Evolutionary conservation across 2,329 filamentous ascomycete species (phyloP).

Genomic region (Monilinia polystroma): DNA sequence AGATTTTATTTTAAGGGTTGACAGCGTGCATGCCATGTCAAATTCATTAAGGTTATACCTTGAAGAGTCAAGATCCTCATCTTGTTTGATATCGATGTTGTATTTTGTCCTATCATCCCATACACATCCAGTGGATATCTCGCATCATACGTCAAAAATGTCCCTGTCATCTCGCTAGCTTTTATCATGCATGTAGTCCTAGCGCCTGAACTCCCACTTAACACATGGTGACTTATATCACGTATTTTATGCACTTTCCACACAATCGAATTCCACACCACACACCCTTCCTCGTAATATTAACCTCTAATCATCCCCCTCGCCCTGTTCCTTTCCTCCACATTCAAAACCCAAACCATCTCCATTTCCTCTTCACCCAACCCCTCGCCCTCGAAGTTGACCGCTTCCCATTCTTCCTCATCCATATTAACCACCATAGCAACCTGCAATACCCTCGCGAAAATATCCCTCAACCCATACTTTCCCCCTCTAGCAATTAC

Average conservation of each 20-base stretch:
- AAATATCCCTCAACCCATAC: slow-evolving; percentile 75
- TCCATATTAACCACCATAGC: slow-evolving; percentile 91
- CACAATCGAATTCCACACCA: neutral
- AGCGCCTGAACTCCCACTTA: neutral
- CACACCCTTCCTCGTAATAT: neutral
- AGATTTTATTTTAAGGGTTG: neutral
- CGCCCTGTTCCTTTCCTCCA: slow-evolving; percentile 71
- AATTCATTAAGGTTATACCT: neutral
- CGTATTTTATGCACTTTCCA: neutral
- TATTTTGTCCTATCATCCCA: neutral
- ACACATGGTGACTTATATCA: neutral
- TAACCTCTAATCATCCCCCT: slow-evolving; percentile 59
- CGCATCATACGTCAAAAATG: neutral
- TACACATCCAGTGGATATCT: neutral
- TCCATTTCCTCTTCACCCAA: slow-evolving; percentile 55
- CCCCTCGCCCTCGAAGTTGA: slow-evolving; percentile 46
- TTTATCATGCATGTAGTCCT: slow-evolving; percentile 1
- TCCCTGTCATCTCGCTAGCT: neutral
- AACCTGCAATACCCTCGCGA: slow-evolving; percentile 75
- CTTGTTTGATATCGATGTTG: slow-evolving; percentile 1
- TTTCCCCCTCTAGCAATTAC: slow-evolving; percentile 65
- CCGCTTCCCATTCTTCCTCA: slow-evolving; percentile 89
- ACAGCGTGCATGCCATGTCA: neutral
- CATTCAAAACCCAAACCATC: slow-evolving; percentile 68
- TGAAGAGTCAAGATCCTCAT: neutral